Conservation (phyloP, 106 monocot species). For the Triglochin maritima region DNA sequence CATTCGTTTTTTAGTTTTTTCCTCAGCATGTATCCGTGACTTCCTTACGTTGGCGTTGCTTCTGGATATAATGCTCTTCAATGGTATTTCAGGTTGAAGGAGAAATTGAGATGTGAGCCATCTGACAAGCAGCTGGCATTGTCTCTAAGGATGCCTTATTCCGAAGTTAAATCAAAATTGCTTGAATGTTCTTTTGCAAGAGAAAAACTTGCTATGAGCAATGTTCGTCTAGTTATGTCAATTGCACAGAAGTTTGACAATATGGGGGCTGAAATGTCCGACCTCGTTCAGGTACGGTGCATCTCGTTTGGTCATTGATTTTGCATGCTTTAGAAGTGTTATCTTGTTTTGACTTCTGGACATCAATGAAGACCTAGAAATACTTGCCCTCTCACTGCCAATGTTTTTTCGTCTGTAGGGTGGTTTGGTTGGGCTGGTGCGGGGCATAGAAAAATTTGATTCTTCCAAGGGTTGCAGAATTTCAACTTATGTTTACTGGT, state of each 20-base stretch:
- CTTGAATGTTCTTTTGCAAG: conserved; percentile 80
- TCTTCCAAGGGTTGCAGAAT: conserved; percentile 82
- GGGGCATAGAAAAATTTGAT: conserved; percentile 98
- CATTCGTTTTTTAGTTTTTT: no score
- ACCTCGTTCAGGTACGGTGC: conserved; percentile 70
- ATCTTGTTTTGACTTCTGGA: not conserved
- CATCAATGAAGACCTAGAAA: not conserved
- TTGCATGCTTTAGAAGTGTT: no score
- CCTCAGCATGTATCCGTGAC: not conserved
- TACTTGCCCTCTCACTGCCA: not conserved
- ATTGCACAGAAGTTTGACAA: conserved; percentile 95
- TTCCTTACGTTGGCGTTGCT: not conserved
- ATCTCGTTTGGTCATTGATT: not conserved
- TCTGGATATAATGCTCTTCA: not conserved
- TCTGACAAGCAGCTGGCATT: conserved; percentile 66
- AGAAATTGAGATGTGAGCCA: conserved; percentile 72
- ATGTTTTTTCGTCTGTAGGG: conserved; percentile 32
- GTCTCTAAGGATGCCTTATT: conserved; percentile 46
- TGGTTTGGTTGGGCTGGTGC: conserved; percentile 81
- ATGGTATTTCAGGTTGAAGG: conserved; percentile 45
- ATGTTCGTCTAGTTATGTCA: conserved; percentile 87
- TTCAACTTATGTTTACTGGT: conserved; percentile 99
- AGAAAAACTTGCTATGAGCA: conserved; percentile 81
- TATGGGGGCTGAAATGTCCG: conserved; percentile 82
- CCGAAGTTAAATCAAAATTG: conserved; percentile 45